A percentile compares a stretch with the other conserved stretches of the same genome.
Conservation (phyloP, 345 rosid genomes). For the Citrus sp. region DNA sequence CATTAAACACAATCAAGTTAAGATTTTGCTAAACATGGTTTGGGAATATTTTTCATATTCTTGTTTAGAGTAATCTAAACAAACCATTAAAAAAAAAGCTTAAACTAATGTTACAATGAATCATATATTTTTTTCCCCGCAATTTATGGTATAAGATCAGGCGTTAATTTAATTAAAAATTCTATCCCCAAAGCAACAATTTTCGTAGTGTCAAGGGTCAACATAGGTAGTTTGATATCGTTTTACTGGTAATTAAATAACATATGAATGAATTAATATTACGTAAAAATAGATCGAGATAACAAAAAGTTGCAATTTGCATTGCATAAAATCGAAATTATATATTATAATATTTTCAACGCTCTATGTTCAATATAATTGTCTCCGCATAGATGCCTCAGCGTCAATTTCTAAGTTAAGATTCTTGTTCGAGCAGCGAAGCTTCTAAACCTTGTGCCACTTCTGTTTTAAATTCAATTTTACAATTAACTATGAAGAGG, state of each 20-base stretch:
- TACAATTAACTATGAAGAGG: neutral
- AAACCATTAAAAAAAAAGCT: too few relatives aligned
- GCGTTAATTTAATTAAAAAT: neutral
- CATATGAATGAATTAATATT: too few relatives aligned
- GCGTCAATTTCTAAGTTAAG: slow-evolving; percentile 15
- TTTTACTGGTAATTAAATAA: too few relatives aligned
- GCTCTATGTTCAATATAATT: slow-evolving; percentile 1
- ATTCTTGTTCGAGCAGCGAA: slow-evolving; percentile 31
- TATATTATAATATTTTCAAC: neutral
- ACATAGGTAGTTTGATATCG: too few relatives aligned
- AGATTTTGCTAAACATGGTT: too few relatives aligned
- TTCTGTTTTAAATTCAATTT: neutral
- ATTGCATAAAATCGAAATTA: neutral
- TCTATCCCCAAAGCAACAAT: too few relatives aligned
- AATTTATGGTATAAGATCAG: neutral
- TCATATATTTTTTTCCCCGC: neutral
- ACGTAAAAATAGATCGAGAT: too few relatives aligned
- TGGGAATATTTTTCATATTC: too few relatives aligned
- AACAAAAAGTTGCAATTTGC: too few relatives aligned
- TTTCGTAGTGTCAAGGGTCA: too few relatives aligned
- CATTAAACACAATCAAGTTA: too few relatives aligned
- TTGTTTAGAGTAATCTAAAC: too few relatives aligned
- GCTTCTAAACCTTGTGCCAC: slow-evolving; percentile 40
- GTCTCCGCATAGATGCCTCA: neutral
- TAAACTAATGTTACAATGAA: neutral